Evolutionary conservation across 2,329 filamentous ascomycete species (phyloP).

Genomic region (Diaporthe sp.): DNA sequence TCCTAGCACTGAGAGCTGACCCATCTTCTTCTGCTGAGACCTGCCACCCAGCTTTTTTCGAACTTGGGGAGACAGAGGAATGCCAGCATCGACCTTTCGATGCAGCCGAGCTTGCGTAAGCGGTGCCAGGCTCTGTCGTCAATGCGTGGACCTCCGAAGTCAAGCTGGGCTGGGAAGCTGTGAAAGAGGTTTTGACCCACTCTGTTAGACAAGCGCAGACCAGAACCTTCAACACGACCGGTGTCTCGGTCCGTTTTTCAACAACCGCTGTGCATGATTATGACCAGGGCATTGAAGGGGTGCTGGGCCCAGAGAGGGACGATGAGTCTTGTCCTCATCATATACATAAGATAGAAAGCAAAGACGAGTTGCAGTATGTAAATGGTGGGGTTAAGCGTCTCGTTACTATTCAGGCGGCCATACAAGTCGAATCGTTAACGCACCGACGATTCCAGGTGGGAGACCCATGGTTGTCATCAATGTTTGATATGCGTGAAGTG

Average conservation of each 20-base stretch:
- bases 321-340: not conserved
- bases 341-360: no score
- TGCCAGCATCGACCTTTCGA: not conserved
- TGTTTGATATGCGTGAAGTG: not conserved
- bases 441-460: conserved; percentile 7
- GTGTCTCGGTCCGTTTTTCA: not conserved
- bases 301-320: not conserved
- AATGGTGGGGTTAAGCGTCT: not conserved
- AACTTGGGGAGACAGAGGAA: not conserved
- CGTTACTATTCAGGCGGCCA: conserved; percentile 11
- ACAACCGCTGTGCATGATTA: not conserved
- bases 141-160: not conserved
- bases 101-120: conserved; percentile 7
- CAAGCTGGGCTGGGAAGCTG: not conserved
- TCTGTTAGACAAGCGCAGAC: not conserved
- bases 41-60: not conserved
- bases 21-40: not conserved
- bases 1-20: not conserved
- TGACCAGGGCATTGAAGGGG: not conserved
- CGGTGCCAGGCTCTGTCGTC: not conserved
- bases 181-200: not conserved
- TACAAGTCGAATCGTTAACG: conserved; percentile 9
- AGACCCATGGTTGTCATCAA: not conserved
- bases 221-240: not conserved
- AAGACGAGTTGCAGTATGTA: not conserved